Percentiles rank a stretch among this genome's conserved stretches.
phyloP scores from a whole-genome alignment of 495 filamentous ascomycete species.

The Hypoxylon fuscum region DNA sequence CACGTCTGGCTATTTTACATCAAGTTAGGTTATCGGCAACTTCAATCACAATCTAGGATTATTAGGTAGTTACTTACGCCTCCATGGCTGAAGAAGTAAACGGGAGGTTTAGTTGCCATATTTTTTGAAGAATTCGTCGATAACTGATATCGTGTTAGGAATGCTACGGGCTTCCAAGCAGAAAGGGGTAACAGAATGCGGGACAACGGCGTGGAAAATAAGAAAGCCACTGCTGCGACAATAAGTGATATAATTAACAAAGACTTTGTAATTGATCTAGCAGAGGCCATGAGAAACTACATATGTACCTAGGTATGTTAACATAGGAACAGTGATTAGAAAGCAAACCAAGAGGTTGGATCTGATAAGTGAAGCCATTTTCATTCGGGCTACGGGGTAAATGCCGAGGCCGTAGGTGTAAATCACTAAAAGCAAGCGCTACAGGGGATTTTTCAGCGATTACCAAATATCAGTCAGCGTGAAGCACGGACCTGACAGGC shows the following conservation, averaged over 20 bases:
- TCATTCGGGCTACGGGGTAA: slow-evolving; percentile 6
- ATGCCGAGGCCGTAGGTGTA: slow-evolving; percentile 8
- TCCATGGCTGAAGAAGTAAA: slow-evolving; percentile 84
- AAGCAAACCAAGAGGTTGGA: background rate
- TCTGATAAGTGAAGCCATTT: slow-evolving; percentile 13
- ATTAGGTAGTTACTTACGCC: slow-evolving; percentile 69
- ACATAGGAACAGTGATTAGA: background rate
- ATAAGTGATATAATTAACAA: slow-evolving; percentile 32
- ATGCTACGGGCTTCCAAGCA: slow-evolving; percentile 18
- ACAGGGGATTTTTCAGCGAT: slow-evolving; percentile 34
- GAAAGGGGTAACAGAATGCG: slow-evolving; percentile 28
- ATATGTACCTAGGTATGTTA: background rate
- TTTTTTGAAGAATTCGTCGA: slow-evolving; percentile 24
- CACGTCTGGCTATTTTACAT: slow-evolving; percentile 67
- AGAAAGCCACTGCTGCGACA: slow-evolving; percentile 40
- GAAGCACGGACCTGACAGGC: background rate
- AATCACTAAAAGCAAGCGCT: slow-evolving; percentile 6
- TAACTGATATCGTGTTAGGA: slow-evolving; percentile 11
- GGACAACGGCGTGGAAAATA: slow-evolving; percentile 25
- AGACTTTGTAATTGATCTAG: slow-evolving; percentile 10
- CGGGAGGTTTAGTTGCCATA: slow-evolving; percentile 59
- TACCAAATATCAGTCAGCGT: slow-evolving; percentile 45
- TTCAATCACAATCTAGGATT: background rate
- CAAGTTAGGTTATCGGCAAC: background rate
- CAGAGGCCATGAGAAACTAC: slow-evolving; percentile 15